Base-by-base conservation (phyloP, 2,329 filamentous ascomycete genomes). In the Aureobasidium pullulans region DNA sequence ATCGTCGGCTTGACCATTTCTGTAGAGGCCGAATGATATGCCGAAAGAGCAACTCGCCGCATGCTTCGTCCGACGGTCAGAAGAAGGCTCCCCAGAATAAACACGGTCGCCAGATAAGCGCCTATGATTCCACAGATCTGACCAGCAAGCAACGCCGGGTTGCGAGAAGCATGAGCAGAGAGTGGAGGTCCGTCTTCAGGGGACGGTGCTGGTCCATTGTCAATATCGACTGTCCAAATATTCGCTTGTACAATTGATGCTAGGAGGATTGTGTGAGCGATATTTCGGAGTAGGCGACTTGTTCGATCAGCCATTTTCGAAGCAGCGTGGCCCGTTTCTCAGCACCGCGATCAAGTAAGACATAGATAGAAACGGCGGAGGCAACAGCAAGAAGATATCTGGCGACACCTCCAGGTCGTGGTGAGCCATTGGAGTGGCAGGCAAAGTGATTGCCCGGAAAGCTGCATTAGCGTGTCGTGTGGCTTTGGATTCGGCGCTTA, bases 51-150 rank as follows among this genome's bases (percentile, higher is more conserved):
- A 73, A 68, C 70, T 60, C 71, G 70, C 61, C 77, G 71, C 66
- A 76, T 71, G 58, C 67, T 72, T 66, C 74, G 69, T 42, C 77
- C 77, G 23, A 78, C 62, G 1, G 76, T 79, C 62, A 80, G 72
- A n/a, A 81, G 70, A 58, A 77, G 76, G 36, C 84, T 77, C 66
- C 89, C 86, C 67, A 94, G 84, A 67, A 94, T 73, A 67, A 90
- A 79, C 69, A 95, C 80, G 37, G 85, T 89, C 62, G 90, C 72
- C 61, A 92, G 80, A 83, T 96, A 96, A 61, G 89, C 86, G 62
- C 86, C 90, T 61, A 93, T 81, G 62, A 97, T 88, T 65, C 86
- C 90, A 64, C 88, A 87, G 66, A 96, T 86, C 73, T 96, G 87
- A 61, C 84, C 86, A 16, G 91, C 90, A 23, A 96, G 82, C 59